Evolutionary conservation across 2,329 filamentous ascomycete genomes (phyloP), one percentile per base, ranked within the genome.

Genomic region (Cytospora paraplurivora): DNA sequence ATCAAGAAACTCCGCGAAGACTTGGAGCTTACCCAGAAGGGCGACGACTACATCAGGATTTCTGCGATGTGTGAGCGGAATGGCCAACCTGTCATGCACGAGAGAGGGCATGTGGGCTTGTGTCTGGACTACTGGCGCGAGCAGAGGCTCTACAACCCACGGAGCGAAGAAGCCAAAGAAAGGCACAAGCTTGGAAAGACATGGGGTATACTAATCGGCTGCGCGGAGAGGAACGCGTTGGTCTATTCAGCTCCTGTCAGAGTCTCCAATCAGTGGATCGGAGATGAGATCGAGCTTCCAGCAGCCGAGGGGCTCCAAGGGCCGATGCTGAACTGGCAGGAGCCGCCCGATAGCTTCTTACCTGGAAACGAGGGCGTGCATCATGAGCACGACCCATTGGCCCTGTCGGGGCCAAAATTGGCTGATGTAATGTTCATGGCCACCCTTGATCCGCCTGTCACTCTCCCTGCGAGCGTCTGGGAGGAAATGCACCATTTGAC

Each of bases 121-220:
- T 86, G 84, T 56, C 70, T 95, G 47, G 88, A 92, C 67, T 96
- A 94, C 73, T 95, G 91, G 91, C 88, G 86, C 73, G 82, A 88
- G 69, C 78, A 81, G 62, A 81, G 84, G 54, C 79, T 83, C 54
- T 61, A 56, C 27, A 27, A 52, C 15, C 64, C 64, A 35, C 15
- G 27, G 7, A 27, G 62, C 34, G 62, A 59, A 38, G 52, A 41
- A 38, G 34, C 62, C 17, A 59, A 57, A 17, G 73, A 85, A 17
- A 75, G 72, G 3, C 73, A 74, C 7, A 72, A 70, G 2, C 74
- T 68, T 54, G 79, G 82, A 65, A 82, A 79, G 63, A 81, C 86
- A 3, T 93, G 89, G 85, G 85, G 85, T 0, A 80, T 94, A 8
- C 77, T 87, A 2, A 81, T 95, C 63, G 87, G 88, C 66, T 92